Evolutionary conservation across 352 stramenopile genomes (phyloP).

Genomic region (Pythium pectinolyticum): DNA sequence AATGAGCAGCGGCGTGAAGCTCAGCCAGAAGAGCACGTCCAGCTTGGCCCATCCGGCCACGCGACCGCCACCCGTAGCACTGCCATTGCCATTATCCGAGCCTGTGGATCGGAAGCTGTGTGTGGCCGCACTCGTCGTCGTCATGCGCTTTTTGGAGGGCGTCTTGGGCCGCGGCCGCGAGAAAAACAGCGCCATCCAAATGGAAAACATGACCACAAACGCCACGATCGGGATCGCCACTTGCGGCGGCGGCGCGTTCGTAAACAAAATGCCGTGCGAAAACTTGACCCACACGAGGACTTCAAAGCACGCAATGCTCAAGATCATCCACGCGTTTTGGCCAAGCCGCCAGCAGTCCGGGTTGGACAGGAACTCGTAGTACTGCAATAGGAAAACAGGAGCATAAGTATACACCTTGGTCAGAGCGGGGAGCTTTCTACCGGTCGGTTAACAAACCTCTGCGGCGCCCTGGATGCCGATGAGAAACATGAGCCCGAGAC

Average conservation of each 20-base stretch:
- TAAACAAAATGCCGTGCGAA: conserved; percentile 61
- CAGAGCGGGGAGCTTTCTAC: background rate
- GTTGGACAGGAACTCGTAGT: conserved; percentile 87
- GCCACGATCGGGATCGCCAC: conserved; percentile 62
- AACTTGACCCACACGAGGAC: conserved; percentile 86
- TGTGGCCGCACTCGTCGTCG: background rate
- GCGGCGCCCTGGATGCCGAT: conserved; percentile 76
- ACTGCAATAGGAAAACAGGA: conserved; percentile 34
- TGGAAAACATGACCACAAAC: conserved; percentile 62
- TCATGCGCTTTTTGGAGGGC: conserved; percentile 3
- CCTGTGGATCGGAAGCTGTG: background rate
- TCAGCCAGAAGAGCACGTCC: conserved; percentile 86
- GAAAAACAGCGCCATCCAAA: conserved; percentile 85
- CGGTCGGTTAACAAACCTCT: conserved; percentile 46
- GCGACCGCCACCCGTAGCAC: conserved; percentile 16
- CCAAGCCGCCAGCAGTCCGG: conserved; percentile 70
- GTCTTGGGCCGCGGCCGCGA: conserved; percentile 10
- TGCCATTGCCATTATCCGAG: too few relatives aligned
- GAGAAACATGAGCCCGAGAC: conserved; percentile 76
- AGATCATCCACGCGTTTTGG: conserved; percentile 84
- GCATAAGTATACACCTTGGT: background rate
- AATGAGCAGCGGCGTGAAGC: conserved; percentile 75
- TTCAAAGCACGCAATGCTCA: conserved; percentile 76
- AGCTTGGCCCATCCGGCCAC: conserved; percentile 59
- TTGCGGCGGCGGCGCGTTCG: conserved; percentile 45